Conservation (phyloP, 169 alveolate species). For the Cryptosporidium meleagridis region DNA sequence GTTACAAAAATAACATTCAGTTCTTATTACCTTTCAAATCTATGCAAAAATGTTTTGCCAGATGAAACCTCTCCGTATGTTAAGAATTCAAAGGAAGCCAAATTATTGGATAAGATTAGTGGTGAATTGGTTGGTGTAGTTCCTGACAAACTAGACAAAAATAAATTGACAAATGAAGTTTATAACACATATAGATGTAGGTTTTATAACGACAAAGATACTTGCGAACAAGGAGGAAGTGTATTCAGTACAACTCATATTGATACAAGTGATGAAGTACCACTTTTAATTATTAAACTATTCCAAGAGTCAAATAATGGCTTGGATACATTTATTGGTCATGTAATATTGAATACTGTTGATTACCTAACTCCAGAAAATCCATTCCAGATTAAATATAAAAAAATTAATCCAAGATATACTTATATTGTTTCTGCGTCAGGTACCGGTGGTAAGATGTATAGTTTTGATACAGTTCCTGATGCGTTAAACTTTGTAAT, state of each 20-base stretch:
- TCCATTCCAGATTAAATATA: conserved; percentile 67
- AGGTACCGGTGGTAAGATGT: conserved; percentile 69
- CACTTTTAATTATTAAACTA: conserved; percentile 52
- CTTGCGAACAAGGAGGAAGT: conserved; percentile 66
- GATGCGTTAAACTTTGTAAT: conserved; percentile 51
- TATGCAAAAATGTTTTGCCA: conserved; percentile 51
- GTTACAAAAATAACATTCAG: conserved; percentile 61
- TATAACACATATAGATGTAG: conserved; percentile 70
- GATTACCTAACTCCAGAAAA: conserved; percentile 73
- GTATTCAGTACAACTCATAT: conserved; percentile 54
- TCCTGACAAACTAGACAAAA: conserved; percentile 61
- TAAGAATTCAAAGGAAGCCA: conserved; percentile 62
- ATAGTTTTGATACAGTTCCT: conserved; percentile 53
- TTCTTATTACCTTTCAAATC: conserved; percentile 46
- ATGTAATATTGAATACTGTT: conserved; percentile 64
- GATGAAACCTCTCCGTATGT: conserved; percentile 72
- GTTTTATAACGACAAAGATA: conserved; percentile 42
- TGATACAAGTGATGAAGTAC: conserved; percentile 75
- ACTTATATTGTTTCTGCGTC: conserved; percentile 67
- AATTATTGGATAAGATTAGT: conserved; percentile 53
- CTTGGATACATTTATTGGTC: conserved; percentile 52
- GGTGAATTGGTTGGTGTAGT: conserved; percentile 63
- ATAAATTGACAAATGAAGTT: conserved; percentile 42
- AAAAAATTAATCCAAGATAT: conserved; percentile 58
- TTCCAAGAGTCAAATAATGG: conserved; percentile 53